Base-by-base conservation (phyloP, 371 early-diverging fungal species). In the Sporodiniella umbellata region DNA sequence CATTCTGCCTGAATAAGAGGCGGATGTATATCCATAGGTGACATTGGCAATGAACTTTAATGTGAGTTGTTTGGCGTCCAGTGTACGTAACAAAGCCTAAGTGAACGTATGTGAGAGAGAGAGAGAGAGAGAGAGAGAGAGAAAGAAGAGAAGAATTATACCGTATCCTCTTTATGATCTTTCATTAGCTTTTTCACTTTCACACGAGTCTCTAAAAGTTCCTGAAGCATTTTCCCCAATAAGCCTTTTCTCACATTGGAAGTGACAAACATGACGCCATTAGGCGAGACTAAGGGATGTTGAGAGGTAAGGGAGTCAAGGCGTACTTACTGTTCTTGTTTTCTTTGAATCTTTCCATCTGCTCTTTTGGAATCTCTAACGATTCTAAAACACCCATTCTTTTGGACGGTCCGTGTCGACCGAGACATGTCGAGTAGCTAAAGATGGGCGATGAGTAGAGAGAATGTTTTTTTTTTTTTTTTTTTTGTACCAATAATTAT, bases 1-100 rank as follows among this genome's bases (percentile, higher is more conserved):
- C 94, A 94, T 94, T 10, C 94, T 75, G 0, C 94, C 94, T 0
- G 92, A 89, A 56, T 80, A 94, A 7, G 83, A 80, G 0, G 96
- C 96, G 1, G 87, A 83, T 0, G 89, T 83, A 54, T 95, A 95
- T 0, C 96, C 96, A 53, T 93, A 94, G 0, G 92, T 94, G 8
- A 94, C 95, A 58, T 96, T 96, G 39, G 95, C 92, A 28, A 96
- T 72, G 10, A 89, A 79, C 62, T 96, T 96, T 22, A 96, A 72
- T 0, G 87, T 84, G 0, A 93, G 64, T 51, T 96, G 94, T 30
- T 90, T 79, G 0, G 90, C 85, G 44, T 93, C 86, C 46, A 96
- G 63, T 21, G 75, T 64, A 19, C 77, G 66, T 24, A 64, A 44
- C 2, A 79, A 47, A 0, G 66, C 72, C 66, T 74, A 52, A 21